Evolutionary conservation across 306 rosid species (phyloP), one percentile per base, ranked within the genome.

Genomic region (Glycine latifolia): DNA sequence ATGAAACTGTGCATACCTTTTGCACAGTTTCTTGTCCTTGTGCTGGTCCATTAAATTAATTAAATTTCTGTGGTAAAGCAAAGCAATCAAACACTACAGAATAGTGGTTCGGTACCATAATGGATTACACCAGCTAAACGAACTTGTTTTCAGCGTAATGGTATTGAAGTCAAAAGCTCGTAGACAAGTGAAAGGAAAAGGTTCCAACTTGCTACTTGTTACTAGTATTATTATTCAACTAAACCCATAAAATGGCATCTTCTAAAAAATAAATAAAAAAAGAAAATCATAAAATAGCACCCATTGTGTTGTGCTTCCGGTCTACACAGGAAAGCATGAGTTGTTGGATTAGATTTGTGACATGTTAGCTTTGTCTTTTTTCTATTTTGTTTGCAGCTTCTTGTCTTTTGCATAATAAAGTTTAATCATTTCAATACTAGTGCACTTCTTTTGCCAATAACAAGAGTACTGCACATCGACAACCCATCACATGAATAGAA

Each of bases 351-450:
- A 52, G 77, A 84, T 69, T 33, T 26, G 82, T 82, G 82, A 87
- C 90, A 74, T 78, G 77, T 69, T 67, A 46, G 71, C 59, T 82
- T 84, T 87, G 90, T 84, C 87, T 8, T 81, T 75, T 65, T 81
- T 54, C 54, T 73, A 12, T 70, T 48, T 73, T 78, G 82, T 84
- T 73, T 84, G 14, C 5, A 26, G 43, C 81, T 77, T 74, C 73
- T 81, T 78, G 78, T 55, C 77, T 67, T 26, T 7, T 71, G 61
- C 61, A 62, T 17, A 8, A 55, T 75, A 72, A 71, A 73, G 77
- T 65, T 76, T 59, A 62, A 70, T 79, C 14, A 82, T 58, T 62
- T 76, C 35, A 48, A 74, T 50, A 53, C 53, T 33, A 14, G 66
- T 79, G 83, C 79, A 76, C 10, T 75, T 15, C 67, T 75, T 86